These are phyloP conservation scores for Podaxis sp. DNA, from an alignment of 768 basidiomycete species.

Conservation along the genomic window DNA sequence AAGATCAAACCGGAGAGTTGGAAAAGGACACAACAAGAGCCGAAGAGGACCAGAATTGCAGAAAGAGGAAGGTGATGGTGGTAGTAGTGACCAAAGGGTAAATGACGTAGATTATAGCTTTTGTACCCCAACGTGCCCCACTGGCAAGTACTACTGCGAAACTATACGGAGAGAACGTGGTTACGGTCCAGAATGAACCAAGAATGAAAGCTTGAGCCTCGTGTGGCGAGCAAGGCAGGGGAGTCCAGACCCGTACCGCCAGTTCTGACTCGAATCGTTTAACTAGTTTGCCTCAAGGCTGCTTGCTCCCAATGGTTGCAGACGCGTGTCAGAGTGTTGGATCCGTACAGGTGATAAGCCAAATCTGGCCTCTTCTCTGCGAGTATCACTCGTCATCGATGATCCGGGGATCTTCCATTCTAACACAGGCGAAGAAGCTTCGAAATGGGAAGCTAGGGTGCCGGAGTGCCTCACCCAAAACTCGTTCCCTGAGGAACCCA, in stretches of 20 bases:
- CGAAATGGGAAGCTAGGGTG: background rate
- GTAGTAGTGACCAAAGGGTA: background rate
- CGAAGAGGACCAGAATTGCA: background rate
- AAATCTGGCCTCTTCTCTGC: background rate
- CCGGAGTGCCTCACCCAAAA: background rate
- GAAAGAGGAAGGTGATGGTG: background rate
- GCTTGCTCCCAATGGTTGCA: background rate
- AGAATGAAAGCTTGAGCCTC: background rate
- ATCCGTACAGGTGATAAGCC: background rate
- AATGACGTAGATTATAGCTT: constrained; percentile 3
- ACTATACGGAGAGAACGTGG: background rate
- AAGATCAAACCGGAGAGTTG: background rate
- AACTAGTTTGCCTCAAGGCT: background rate
- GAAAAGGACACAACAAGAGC: background rate
- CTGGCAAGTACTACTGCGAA: background rate
- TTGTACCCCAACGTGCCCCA: constrained; percentile 4
- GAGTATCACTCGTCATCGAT: background rate
- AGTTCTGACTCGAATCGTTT: background rate
- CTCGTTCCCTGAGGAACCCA: background rate
- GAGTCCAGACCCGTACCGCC: background rate
- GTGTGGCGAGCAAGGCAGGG: background rate
- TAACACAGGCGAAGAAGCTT: background rate
- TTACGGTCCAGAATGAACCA: background rate
- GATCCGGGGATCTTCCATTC: background rate
- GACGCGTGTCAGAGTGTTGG: background rate